Base-by-base conservation (phyloP, 2,329 filamentous ascomycete genomes). In the Neofusicoccum sp. region DNA sequence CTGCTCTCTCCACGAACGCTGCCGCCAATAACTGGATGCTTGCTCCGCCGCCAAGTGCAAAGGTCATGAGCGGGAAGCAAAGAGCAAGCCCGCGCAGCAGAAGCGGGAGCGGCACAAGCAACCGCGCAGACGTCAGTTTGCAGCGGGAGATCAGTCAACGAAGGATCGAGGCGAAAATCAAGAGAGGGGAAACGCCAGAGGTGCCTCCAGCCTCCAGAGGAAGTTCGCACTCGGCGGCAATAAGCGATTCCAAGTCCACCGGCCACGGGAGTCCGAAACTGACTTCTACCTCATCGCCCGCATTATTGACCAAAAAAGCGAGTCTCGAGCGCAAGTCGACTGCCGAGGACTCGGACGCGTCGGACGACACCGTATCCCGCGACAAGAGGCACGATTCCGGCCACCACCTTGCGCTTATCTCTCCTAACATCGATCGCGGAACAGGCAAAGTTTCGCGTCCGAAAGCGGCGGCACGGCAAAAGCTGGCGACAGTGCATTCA, bases 21-120 rank as follows among this genome's bases (percentile, higher is more conserved):
- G 86, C 86, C 59, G 91, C 90, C 62, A 88, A 89, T 59, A 84
- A 83, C 69, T 97, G 93, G 93, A 96, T 97, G 92, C 79, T 96
- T 56, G 91, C 96, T 70, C 93, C 93, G 2, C 91, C 92, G 1
- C 93, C 93, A n/a, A 85, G 88, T 34, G 91, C 93, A 61, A 92
- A 89, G 72, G 82, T 96, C 62, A 97, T 97, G 93, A 89, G 89
- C 65, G 93, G 92, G 65, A 95, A 93, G 72, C 85, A 90, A 36
- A 85, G 86, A 31, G 66, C 65, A 3, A 47, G 47, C 6, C 85
- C 82, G 67, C 79, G 87, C 58, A 88, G 84, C 65, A 79, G 79
- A 36, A 89, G 86, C 69, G 66, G 63, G n/a, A 76, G 74, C 49
- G 69, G 72, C 6, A 71, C 71, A 20, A 77, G 73, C 65, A 79